These are phyloP conservation scores for Lactarius sp. DNA, from an alignment of 768 basidiomycete genomes.

Conservation along the genomic window DNA sequence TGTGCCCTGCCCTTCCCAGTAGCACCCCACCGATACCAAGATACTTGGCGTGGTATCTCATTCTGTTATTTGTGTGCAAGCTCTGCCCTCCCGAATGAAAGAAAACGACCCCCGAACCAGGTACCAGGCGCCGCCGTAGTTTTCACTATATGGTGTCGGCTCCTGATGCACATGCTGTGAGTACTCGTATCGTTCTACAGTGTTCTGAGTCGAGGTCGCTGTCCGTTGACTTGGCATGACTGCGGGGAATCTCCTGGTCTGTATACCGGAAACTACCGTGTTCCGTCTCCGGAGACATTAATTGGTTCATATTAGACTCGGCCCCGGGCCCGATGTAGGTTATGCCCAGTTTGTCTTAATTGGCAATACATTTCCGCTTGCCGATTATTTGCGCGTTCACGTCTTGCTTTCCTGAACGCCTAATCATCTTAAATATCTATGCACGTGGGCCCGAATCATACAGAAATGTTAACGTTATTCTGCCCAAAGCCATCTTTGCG, in stretches of 20 bases:
- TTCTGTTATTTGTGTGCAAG: too few relatives aligned
- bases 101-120: too few relatives aligned
- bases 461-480: neutral
- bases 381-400: constrained; percentile 40
- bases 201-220: neutral
- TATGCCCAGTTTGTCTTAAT: constrained; percentile 27
- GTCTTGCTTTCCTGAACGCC: constrained; percentile 42
- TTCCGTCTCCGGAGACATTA: too few relatives aligned
- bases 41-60: too few relatives aligned
- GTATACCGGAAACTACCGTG: neutral
- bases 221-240: neutral
- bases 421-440: constrained; percentile 32
- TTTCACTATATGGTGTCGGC: neutral
- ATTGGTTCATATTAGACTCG: neutral
- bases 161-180: too few relatives aligned
- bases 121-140: too few relatives aligned
- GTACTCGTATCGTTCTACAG: too few relatives aligned
- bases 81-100: too few relatives aligned
- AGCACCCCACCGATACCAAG: neutral
- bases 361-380: constrained; percentile 36
- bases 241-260: neutral
- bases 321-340: too few relatives aligned
- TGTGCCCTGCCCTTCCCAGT: neutral
- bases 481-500: constrained; percentile 25
- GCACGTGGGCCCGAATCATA: neutral